Evolutionary conservation across 2,329 filamentous ascomycete genomes (phyloP).

Genomic region (Anthostomella pinea): DNA sequence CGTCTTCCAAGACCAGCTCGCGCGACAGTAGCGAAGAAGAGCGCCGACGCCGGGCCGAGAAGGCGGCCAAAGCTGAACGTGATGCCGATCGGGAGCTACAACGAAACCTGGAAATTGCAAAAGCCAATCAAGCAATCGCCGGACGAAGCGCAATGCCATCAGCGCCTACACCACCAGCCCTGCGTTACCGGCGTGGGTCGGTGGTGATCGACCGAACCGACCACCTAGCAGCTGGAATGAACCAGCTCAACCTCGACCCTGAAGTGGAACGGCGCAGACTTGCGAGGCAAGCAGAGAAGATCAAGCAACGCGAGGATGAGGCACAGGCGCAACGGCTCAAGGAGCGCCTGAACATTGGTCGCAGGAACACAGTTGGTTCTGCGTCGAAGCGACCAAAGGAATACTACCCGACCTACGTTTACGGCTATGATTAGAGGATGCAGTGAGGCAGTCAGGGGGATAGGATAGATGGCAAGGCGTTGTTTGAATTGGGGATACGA

Average conservation of each 20-base stretch:
- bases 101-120: slow-evolving; percentile 35
- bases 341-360: slow-evolving; percentile 39
- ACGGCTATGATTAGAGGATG: too few relatives aligned
- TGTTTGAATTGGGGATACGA: not conserved
- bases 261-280: too few relatives aligned
- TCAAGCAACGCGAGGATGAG: slow-evolving; percentile 33
- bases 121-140: slow-evolving; percentile 42
- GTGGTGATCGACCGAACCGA: slow-evolving; percentile 38
- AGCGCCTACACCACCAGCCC: slow-evolving; percentile 23
- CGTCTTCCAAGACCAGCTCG: slow-evolving; percentile 27
- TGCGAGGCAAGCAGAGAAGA: too few relatives aligned
- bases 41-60: slow-evolving; percentile 27
- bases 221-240: slow-evolving; percentile 22
- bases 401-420: too few relatives aligned
- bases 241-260: slow-evolving; percentile 32
- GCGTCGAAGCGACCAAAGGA: slow-evolving; percentile 36
- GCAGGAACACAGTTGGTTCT: slow-evolving; percentile 35
- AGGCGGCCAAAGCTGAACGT: too few relatives aligned
- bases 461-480: not conserved
- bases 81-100: slow-evolving; percentile 26
- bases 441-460: too few relatives aligned
- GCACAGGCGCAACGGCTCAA: slow-evolving; percentile 38
- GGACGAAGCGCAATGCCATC: slow-evolving; percentile 31
- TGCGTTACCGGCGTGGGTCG: slow-evolving; percentile 27
- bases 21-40: slow-evolving; percentile 23